These are phyloP conservation scores for Aspergillus thermomutatus DNA, from an alignment of 2,329 filamentous ascomycete species.

Conservation along the genomic window DNA sequence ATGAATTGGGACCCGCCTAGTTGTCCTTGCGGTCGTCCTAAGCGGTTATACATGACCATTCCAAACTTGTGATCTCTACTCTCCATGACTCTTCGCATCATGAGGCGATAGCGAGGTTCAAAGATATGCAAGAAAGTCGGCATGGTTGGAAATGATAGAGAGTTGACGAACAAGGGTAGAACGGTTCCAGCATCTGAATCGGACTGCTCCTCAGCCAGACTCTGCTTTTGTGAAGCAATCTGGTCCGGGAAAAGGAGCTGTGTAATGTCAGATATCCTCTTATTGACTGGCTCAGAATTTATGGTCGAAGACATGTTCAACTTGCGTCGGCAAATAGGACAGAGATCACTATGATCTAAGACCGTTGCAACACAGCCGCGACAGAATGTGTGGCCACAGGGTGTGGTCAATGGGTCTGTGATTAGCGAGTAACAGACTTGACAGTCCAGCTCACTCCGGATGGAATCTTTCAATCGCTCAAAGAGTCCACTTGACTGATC, in stretches of 20 bases:
- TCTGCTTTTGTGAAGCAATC: slow-evolving; percentile 55
- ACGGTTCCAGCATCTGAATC: slow-evolving; percentile 55
- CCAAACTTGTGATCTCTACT: slow-evolving; percentile 71
- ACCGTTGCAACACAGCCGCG: slow-evolving; percentile 72
- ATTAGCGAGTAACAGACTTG: slow-evolving; percentile 83
- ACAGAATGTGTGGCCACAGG: slow-evolving; percentile 88
- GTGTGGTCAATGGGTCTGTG: slow-evolving; percentile 76
- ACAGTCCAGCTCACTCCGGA: slow-evolving; percentile 74
- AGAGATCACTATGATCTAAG: slow-evolving; percentile 72
- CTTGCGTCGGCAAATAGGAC: slow-evolving; percentile 72
- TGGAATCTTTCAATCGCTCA: slow-evolving; percentile 57
- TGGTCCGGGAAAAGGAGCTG: slow-evolving; percentile 67
- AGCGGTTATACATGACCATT: slow-evolving; percentile 71
- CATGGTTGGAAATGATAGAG: slow-evolving; percentile 75
- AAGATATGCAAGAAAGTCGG: slow-evolving; percentile 88
- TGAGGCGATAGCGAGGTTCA: slow-evolving; percentile 85
- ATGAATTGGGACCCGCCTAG: slow-evolving; percentile 58
- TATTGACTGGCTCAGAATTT: slow-evolving; percentile 56
- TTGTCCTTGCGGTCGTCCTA: slow-evolving; percentile 51
- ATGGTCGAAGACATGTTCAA: slow-evolving; percentile 55
- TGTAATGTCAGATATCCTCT: slow-evolving; percentile 61
- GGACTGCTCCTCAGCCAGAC: slow-evolving; percentile 56
- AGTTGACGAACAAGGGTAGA: slow-evolving; percentile 76
- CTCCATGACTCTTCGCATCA: slow-evolving; percentile 76
- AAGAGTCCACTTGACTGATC: slow-evolving; percentile 51